A percentile compares a stretch with the other conserved stretches of the same genome.
These are phyloP conservation scores for Platanthera guangdongensis DNA, from an alignment of 106 monocot genomes.

Conservation along the genomic window DNA sequence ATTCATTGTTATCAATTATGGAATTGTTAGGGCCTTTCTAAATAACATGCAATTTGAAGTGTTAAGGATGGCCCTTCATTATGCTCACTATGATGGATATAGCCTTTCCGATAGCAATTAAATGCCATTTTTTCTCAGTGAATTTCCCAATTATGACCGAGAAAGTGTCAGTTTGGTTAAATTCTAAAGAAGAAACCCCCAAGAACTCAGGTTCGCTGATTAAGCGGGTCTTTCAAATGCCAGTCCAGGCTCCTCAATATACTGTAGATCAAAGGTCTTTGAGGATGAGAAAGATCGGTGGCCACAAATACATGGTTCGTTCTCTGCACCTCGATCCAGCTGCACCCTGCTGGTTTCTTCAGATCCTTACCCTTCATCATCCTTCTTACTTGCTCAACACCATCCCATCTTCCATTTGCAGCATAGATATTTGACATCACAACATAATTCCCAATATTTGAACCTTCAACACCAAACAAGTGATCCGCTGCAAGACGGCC, in stretches of 20 bases:
- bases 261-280: conserved; percentile 31
- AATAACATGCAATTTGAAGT: no score
- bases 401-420: conserved; percentile 52
- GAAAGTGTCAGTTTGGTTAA: not conserved
- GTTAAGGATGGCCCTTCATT: no score
- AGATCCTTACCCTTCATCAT: conserved; percentile 46
- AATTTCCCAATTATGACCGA: no score
- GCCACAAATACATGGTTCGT: conserved; percentile 56
- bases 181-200: not conserved
- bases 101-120: no score
- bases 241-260: conserved; percentile 23
- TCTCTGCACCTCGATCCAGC: conserved; percentile 59
- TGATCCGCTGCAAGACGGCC: conserved; percentile 39
- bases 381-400: conserved; percentile 51
- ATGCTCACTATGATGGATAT: no score
- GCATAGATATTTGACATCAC: conserved; percentile 81
- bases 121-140: no score
- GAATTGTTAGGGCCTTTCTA: no score
- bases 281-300: conserved; percentile 48
- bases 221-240: conserved; percentile 30
- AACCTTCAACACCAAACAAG: conserved; percentile 32
- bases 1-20: no score
- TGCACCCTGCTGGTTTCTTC: conserved; percentile 67
- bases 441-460: conserved; percentile 59
- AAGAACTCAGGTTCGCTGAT: not conserved